Evolutionary conservation across 257 asterid species (phyloP).

Genomic region (Primulina eburnea): DNA sequence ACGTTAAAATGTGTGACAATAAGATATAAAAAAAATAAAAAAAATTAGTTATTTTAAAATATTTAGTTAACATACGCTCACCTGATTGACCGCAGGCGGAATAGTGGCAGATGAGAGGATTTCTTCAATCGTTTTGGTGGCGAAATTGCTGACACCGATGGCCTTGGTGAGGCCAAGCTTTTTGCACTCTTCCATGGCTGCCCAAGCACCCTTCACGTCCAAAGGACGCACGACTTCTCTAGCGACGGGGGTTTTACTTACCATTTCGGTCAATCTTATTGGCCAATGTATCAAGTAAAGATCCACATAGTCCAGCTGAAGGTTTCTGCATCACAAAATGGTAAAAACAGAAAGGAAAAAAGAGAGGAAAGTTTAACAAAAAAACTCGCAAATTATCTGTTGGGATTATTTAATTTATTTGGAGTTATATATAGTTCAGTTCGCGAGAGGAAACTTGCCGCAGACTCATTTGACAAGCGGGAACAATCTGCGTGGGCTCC

Average conservation of each 20-base stretch:
- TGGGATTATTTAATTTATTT: no score
- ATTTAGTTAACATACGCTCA: slow-evolving; percentile 14
- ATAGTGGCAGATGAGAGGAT: slow-evolving; percentile 43
- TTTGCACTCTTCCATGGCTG: slow-evolving; percentile 63
- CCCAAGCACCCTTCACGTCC: slow-evolving; percentile 59
- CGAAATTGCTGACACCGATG: slow-evolving; percentile 72
- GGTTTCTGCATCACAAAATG: slow-evolving; percentile 32
- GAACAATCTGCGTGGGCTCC: slow-evolving; percentile 42
- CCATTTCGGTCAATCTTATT: slow-evolving; percentile 36
- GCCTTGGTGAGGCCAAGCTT: slow-evolving; percentile 56
- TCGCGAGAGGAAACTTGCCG: slow-evolving; percentile 28
- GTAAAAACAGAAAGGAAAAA: no score
- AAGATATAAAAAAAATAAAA: no score
- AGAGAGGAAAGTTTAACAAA: no score
- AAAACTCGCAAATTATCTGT: no score
- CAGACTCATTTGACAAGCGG: slow-evolving; percentile 57
- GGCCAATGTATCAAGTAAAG: slow-evolving; percentile 61
- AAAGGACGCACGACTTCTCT: slow-evolving; percentile 32
- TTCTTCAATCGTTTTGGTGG: slow-evolving; percentile 34
- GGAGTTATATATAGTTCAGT: no score
- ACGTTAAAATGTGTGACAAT: no score
- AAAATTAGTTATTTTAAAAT: no score
- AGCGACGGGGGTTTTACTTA: slow-evolving; percentile 24
- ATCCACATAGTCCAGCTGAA: slow-evolving; percentile 55
- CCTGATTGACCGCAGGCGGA: slow-evolving; percentile 66